Percentiles rank a stretch among this genome's conserved stretches.
Conservation (phyloP, 1,139 yeast genomes). For the Petasospora rhodanensis region DNA sequence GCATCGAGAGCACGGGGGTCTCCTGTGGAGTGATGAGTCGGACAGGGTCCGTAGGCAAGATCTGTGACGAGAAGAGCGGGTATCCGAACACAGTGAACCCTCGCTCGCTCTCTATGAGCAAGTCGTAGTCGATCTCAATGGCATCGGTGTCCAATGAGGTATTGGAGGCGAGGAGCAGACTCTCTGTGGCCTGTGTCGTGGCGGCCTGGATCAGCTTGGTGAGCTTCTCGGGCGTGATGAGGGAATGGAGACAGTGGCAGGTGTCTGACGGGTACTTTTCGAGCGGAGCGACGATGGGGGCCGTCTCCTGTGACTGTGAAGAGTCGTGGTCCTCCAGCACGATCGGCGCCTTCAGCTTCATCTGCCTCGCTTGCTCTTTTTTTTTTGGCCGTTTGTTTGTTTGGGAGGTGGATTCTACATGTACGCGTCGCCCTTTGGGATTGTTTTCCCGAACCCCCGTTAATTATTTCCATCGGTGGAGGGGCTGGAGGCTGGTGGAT, state of each 20-base stretch:
- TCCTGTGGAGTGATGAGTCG: slow-evolving; percentile 10
- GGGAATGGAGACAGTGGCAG: slow-evolving; percentile 9
- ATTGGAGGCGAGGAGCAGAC: too few species aligned
- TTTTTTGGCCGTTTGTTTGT: too few species aligned
- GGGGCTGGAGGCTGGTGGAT: too few species aligned
- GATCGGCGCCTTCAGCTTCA: slow-evolving; percentile 8
- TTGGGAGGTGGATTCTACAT: too few species aligned
- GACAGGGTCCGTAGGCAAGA: slow-evolving; percentile 41
- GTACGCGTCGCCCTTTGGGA: too few species aligned
- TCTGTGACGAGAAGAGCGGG: slow-evolving; percentile 44
- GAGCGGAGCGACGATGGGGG: slow-evolving; percentile 1
- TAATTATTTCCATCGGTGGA: too few species aligned
- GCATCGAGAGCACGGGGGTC: slow-evolving; percentile 1
- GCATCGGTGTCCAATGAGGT: neutral
- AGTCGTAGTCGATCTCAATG: slow-evolving; percentile 27
- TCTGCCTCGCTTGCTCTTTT: too few species aligned
- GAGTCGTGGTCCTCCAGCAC: slow-evolving; percentile 11
- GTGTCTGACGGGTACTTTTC: slow-evolving; percentile 8
- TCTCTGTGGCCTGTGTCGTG: slow-evolving; percentile 1
- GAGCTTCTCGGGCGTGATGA: slow-evolving; percentile 3
- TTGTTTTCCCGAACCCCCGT: too few species aligned
- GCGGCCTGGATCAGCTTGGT: slow-evolving; percentile 3
- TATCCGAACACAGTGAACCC: slow-evolving; percentile 51
- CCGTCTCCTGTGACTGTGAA: neutral
- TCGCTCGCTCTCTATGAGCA: slow-evolving; percentile 50